Conservation (phyloP, 352 stramenopile genomes). For the Pythium catenulatum region DNA sequence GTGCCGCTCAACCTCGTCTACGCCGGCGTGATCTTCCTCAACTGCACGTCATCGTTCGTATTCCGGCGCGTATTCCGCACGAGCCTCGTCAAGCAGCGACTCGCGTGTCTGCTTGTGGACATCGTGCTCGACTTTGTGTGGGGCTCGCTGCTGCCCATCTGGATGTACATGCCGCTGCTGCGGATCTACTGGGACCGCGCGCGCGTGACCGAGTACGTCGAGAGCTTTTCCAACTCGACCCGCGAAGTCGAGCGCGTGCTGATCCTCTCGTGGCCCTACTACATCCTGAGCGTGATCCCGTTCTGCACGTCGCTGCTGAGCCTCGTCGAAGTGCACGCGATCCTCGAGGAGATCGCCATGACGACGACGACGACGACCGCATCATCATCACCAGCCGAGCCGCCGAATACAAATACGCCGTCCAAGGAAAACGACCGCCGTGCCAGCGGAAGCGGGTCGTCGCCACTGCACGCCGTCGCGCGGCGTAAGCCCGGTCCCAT, state of each 20-base stretch:
- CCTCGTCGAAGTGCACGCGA: neutral
- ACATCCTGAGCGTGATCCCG: conserved; percentile 23
- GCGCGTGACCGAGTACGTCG: neutral
- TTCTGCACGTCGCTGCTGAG: conserved; percentile 12
- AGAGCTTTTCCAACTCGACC: neutral
- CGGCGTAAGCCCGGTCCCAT: neutral
- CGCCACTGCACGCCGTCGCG: neutral
- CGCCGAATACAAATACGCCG: too few relatives aligned
- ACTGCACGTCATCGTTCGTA: neutral
- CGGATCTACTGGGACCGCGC: neutral
- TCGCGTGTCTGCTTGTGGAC: conserved; percentile 13
- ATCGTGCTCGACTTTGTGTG: conserved; percentile 34
- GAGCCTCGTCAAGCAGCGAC: conserved; percentile 2
- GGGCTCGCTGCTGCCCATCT: conserved; percentile 34
- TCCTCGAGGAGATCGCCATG: neutral
- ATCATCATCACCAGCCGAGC: too few relatives aligned
- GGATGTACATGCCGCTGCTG: conserved; percentile 48
- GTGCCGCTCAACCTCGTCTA: conserved; percentile 21
- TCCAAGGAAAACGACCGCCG: too few relatives aligned
- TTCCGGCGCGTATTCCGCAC: neutral
- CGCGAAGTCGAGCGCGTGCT: conserved; percentile 18
- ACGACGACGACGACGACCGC: too few relatives aligned
- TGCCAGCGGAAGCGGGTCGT: neutral
- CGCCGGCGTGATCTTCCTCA: conserved; percentile 28
- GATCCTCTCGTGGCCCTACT: conserved; percentile 5